phyloP scores from a whole-genome alignment of 2,329 filamentous ascomycete species.

The Diplodia intermedia region DNA sequence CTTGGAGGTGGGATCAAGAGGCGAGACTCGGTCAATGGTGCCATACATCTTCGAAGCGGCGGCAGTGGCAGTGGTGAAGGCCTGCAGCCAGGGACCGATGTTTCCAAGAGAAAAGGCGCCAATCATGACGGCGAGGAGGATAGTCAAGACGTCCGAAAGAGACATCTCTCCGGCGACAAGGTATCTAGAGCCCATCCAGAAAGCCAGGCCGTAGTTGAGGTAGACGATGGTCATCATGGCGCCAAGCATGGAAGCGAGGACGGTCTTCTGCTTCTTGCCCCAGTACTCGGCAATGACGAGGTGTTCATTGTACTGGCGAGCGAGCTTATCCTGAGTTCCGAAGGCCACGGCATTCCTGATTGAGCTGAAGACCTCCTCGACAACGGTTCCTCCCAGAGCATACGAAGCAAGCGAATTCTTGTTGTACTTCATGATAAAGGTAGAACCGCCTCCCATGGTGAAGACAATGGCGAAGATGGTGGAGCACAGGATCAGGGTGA shows the following conservation, averaged over 20 bases:
- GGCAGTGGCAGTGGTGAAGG: conserved; percentile 36
- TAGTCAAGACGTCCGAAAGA: conserved; percentile 77
- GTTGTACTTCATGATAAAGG: conserved; percentile 79
- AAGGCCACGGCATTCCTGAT: conserved; percentile 93
- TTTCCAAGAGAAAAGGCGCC: conserved; percentile 84
- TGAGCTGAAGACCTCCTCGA: conserved; percentile 93
- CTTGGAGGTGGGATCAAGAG: conserved; percentile 74
- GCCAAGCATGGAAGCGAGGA: conserved; percentile 79
- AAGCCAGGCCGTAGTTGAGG: conserved; percentile 62
- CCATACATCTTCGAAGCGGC: conserved; percentile 91
- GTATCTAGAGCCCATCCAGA: conserved; percentile 37
- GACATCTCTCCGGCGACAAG: conserved; percentile 56
- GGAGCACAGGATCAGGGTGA: conserved; percentile 84
- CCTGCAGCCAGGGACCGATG: conserved; percentile 33
- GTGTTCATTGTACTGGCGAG: conserved; percentile 81
- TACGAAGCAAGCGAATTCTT: conserved; percentile 80
- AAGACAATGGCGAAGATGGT: conserved; percentile 81
- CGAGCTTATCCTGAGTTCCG: conserved; percentile 90
- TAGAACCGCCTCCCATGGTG: conserved; percentile 72
- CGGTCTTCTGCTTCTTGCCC: conserved; percentile 77
- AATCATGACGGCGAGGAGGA: conserved; percentile 90
- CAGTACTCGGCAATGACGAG: conserved; percentile 74
- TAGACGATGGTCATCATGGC: conserved; percentile 85
- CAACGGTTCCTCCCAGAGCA: conserved; percentile 82
- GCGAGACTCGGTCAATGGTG: conserved; percentile 88